Percentiles rank a stretch among this genome's conserved stretches.
Conservation (phyloP, 805 yeast species). For the Sporopachydermia lactativora region DNA sequence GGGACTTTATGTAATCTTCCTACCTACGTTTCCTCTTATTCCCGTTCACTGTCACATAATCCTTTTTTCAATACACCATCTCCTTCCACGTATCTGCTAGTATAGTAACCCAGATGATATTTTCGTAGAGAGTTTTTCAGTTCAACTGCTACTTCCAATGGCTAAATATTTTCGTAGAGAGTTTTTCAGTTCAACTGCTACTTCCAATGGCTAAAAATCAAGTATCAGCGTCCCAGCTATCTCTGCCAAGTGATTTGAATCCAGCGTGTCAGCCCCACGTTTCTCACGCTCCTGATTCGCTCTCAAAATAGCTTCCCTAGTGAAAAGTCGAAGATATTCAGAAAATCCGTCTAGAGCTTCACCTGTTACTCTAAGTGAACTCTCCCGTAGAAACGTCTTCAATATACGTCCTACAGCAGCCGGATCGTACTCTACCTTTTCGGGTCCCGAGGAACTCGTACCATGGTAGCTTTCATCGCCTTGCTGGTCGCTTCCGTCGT, state of each 20-base stretch:
- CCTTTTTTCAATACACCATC: too few relatives aligned
- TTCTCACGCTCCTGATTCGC: neutral
- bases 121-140: too few relatives aligned
- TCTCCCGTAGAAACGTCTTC: neutral
- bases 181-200: too few relatives aligned
- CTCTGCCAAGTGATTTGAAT: neutral
- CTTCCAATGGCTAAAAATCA: constrained; percentile 1
- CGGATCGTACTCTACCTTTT: constrained; percentile 1
- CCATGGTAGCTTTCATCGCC: too few relatives aligned
- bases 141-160: too few relatives aligned
- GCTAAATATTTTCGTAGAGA: too few relatives aligned
- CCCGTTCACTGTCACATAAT: too few relatives aligned
- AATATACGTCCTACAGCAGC: neutral
- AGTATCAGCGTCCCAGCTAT: neutral
- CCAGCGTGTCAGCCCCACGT: neutral
- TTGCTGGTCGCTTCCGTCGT: too few relatives aligned
- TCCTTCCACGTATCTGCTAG: too few relatives aligned
- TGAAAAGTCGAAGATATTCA: neutral
- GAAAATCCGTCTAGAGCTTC: neutral
- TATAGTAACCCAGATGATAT: too few relatives aligned
- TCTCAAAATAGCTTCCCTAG: constrained; percentile 1
- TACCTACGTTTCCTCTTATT: too few relatives aligned
- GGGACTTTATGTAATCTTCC: constrained; percentile 1
- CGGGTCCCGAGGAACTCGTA: too few relatives aligned
- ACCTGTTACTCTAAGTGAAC: neutral